Evolutionary conservation across 177 flowering plant species (phyloP).

Genomic region (Vitis hybrid): DNA sequence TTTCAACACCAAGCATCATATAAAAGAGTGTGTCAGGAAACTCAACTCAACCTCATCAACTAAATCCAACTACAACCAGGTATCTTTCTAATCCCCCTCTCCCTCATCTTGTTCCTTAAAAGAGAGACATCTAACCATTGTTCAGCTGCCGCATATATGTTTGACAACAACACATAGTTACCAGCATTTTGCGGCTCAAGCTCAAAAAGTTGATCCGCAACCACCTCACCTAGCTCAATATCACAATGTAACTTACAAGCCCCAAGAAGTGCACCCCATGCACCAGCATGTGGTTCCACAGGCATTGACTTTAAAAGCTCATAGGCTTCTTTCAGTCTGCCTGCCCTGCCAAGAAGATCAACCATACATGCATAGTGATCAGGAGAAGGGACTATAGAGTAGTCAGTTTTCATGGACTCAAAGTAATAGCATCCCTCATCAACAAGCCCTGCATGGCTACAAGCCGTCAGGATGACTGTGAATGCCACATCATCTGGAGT

Average conservation of each 20-base stretch:
- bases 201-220: conserved; percentile 49
- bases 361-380: conserved; percentile 80
- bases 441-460: conserved; percentile 68
- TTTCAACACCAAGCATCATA: too few species aligned
- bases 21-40: too few species aligned
- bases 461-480: conserved; percentile 60
- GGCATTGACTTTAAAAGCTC: conserved; percentile 61
- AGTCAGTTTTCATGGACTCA: conserved; percentile 39
- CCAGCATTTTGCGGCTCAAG: conserved; percentile 66
- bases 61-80: conserved; percentile 57
- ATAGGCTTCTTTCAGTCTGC: conserved; percentile 49
- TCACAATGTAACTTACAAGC: conserved; percentile 56
- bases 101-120: conserved; percentile 53
- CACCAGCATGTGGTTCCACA: conserved; percentile 58
- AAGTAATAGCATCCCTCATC: conserved; percentile 65
- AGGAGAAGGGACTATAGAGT: conserved; percentile 43
- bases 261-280: conserved; percentile 79
- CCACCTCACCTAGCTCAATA: conserved; percentile 52
- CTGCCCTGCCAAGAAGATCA: conserved; percentile 64
- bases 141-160: conserved; percentile 66
- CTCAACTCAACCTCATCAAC: conserved; percentile 3
- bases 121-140: conserved; percentile 60
- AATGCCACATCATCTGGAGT: conserved; percentile 74
- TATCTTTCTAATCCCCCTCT: conserved; percentile 50
- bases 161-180: conserved; percentile 63